Evolutionary conservation across 2,329 filamentous ascomycete species (phyloP).

Genomic region (Stagonosporopsis chrysanthemi): DNA sequence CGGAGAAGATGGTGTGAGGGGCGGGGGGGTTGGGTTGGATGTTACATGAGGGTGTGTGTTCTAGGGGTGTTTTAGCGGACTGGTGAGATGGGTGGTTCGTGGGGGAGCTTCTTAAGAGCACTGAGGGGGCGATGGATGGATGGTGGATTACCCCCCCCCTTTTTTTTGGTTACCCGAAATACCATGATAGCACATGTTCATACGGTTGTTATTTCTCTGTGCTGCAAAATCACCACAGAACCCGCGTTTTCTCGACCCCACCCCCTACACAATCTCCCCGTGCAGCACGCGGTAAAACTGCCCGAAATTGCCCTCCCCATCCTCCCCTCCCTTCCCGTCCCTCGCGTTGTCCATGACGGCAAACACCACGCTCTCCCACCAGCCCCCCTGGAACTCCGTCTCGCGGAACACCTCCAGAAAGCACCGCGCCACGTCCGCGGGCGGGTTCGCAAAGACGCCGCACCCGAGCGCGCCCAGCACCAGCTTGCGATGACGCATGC

Average conservation of each 20-base stretch:
- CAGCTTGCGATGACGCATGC: slow-evolving; percentile 63
- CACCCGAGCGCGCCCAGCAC: slow-evolving; percentile 75
- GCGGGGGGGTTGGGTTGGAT: neutral
- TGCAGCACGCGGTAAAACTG: slow-evolving; percentile 52
- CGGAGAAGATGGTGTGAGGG: slow-evolving; percentile 16
- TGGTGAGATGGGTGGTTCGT: neutral
- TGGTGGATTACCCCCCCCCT: no score
- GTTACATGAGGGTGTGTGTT: no score
- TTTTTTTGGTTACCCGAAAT: no score
- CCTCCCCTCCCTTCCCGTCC: slow-evolving; percentile 33
- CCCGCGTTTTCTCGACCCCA: no score
- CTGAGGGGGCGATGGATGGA: no score
- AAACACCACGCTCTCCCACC: slow-evolving; percentile 72
- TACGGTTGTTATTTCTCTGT: no score
- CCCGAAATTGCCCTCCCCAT: slow-evolving; percentile 59
- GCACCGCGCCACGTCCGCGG: slow-evolving; percentile 66
- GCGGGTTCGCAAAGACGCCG: slow-evolving; percentile 71
- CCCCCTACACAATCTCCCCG: slow-evolving; percentile 28
- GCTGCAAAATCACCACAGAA: no score
- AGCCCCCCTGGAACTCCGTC: slow-evolving; percentile 67
- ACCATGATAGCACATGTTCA: no score
- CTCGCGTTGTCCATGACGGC: slow-evolving; percentile 61
- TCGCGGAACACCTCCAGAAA: slow-evolving; percentile 69
- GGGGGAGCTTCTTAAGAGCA: neutral
- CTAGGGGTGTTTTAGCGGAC: neutral